Percentiles rank a stretch among this genome's conserved stretches.
Conservation (phyloP, 1,139 yeast genomes). For the Torulaspora pretoriensis region DNA sequence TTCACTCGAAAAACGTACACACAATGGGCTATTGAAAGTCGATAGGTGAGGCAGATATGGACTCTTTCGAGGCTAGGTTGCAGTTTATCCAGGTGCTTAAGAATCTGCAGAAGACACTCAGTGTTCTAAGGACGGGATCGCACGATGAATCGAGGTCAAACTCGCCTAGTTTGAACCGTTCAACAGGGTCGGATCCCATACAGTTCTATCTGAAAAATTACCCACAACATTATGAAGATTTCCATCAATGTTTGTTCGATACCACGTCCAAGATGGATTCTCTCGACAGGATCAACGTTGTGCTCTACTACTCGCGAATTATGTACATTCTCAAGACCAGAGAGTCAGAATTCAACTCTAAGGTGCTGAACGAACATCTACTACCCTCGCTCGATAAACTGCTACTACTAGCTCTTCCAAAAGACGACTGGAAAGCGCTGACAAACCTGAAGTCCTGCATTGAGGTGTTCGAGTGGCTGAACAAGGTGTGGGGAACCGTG, state of each 20-base stretch:
- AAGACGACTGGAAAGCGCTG: constrained; percentile 27
- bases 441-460: constrained; percentile 22
- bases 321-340: constrained; percentile 19
- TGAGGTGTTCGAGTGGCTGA: constrained; percentile 19
- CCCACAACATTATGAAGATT: constrained; percentile 34
- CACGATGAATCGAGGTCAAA: constrained; percentile 7
- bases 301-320: constrained; percentile 28
- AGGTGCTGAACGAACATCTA: constrained; percentile 22
- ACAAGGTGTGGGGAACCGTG: constrained; percentile 9
- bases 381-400: constrained; percentile 24
- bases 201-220: constrained; percentile 32
- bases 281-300: constrained; percentile 30
- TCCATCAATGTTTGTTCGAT: constrained; percentile 34
- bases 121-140: constrained; percentile 13
- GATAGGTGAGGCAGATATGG: constrained; percentile 22
- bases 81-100: constrained; percentile 34
- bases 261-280: constrained; percentile 31
- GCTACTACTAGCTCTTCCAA: constrained; percentile 24
- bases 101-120: constrained; percentile 31
- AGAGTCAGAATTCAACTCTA: constrained; percentile 16
- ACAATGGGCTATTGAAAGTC: neutral
- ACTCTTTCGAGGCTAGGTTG: constrained; percentile 35
- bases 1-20: neutral
- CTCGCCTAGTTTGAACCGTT: constrained; percentile 9
- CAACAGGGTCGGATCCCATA: constrained; percentile 25